A percentile compares a stretch with the other conserved stretches of the same genome.
Evolutionary conservation across 306 rosid genomes (phyloP).

Genomic region (Senna siamea): DNA sequence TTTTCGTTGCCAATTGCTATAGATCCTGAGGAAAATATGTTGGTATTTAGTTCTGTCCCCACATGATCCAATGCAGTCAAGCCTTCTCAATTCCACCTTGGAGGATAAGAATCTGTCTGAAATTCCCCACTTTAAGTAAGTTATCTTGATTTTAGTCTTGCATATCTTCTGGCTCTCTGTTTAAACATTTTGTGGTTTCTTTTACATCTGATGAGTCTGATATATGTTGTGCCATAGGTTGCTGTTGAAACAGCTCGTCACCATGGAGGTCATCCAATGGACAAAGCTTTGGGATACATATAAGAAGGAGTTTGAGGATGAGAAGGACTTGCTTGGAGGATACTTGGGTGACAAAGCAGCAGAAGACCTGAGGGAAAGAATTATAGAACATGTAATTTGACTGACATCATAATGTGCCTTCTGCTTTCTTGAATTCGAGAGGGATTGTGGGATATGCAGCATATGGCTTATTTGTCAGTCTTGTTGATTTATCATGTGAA

Average conservation of each 20-base stretch:
- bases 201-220: slow-evolving; percentile 2
- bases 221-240: slow-evolving; percentile 44
- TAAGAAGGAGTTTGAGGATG: slow-evolving; percentile 76
- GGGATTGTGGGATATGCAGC: slow-evolving; percentile 25
- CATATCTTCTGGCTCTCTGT: background rate
- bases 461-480: slow-evolving; percentile 13
- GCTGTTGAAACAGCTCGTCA: slow-evolving; percentile 74
- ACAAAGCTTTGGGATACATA: slow-evolving; percentile 71
- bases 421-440: background rate
- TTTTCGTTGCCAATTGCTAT: slow-evolving; percentile 21
- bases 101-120: slow-evolving; percentile 83
- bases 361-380: slow-evolving; percentile 82
- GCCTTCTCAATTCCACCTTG: slow-evolving; percentile 82
- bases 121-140: slow-evolving; percentile 67
- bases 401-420: background rate
- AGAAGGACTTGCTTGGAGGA: slow-evolving; percentile 68
- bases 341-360: slow-evolving; percentile 80
- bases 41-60: slow-evolving; percentile 83
- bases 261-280: slow-evolving; percentile 91
- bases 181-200: slow-evolving; percentile 22
- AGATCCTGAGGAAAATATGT: slow-evolving; percentile 87
- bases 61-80: slow-evolving; percentile 89
- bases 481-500: slow-evolving; percentile 3
- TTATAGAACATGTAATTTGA: slow-evolving; percentile 72
- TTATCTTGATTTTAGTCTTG: background rate